Percentiles rank a stretch among this genome's conserved stretches.
phyloP scores from a whole-genome alignment of 75 land plant genomes.

The Gnetum montanum region DNA sequence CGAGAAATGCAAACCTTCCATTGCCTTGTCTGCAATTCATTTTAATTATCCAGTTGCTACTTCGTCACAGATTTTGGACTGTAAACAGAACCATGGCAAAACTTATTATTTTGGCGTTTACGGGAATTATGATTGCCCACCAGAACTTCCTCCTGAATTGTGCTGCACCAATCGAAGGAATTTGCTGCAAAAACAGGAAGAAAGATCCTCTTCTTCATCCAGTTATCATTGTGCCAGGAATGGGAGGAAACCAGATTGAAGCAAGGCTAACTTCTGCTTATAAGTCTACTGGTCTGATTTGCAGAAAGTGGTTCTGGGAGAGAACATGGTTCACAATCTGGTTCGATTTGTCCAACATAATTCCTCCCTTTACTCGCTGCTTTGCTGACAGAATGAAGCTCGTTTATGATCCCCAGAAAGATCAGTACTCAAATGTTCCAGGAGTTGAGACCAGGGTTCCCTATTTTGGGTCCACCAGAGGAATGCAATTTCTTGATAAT shows the following conservation, averaged over 20 bases:
- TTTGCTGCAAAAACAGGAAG: too few relatives aligned
- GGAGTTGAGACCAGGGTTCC: slow-evolving; percentile 79
- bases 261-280: slow-evolving; percentile 53
- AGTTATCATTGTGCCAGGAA: slow-evolving; percentile 72
- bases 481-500: slow-evolving; percentile 65
- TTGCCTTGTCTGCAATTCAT: too few relatives aligned
- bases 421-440: slow-evolving; percentile 49
- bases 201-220: too few relatives aligned
- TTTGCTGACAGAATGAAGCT: slow-evolving; percentile 72
- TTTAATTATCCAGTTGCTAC: too few relatives aligned
- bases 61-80: too few relatives aligned
- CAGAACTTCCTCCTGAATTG: too few relatives aligned
- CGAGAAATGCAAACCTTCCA: too few relatives aligned
- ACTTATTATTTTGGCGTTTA: too few relatives aligned
- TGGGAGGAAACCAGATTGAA: slow-evolving; percentile 89
- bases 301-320: slow-evolving; percentile 21
- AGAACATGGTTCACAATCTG: slow-evolving; percentile 63
- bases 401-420: slow-evolving; percentile 36
- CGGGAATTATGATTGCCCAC: too few relatives aligned
- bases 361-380: slow-evolving; percentile 67
- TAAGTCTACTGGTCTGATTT: slow-evolving; percentile 39
- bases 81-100: too few relatives aligned
- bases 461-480: slow-evolving; percentile 58
- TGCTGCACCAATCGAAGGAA: too few relatives aligned
- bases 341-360: slow-evolving; percentile 58